Evolutionary conservation across 2,329 filamentous ascomycete genomes (phyloP).

Genomic region (Escovopsis sp.): DNA sequence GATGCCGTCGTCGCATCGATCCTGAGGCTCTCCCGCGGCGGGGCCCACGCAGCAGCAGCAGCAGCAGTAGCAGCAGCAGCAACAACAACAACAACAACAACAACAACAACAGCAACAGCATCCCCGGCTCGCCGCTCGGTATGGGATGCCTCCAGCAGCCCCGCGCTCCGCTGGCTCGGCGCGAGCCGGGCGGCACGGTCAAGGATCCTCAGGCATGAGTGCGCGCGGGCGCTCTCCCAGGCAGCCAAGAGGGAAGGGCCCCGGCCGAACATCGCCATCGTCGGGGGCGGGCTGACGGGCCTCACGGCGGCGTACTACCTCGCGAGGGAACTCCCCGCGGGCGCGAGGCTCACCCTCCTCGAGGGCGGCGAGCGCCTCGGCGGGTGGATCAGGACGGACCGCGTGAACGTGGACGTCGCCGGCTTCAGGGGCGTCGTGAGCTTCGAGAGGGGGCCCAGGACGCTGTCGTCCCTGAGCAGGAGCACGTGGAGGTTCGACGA

Average conservation of each 20-base stretch:
- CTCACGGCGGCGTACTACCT: conserved; percentile 68
- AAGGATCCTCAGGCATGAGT: no score
- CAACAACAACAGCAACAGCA: no score
- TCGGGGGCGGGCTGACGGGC: conserved; percentile 75
- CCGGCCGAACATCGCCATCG: conserved; percentile 39
- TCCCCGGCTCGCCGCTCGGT: no score
- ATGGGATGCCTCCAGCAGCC: no score
- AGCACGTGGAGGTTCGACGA: conserved; percentile 38
- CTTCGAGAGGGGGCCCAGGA: conserved; percentile 76
- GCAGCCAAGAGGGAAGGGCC: no score
- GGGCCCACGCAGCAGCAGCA: no score
- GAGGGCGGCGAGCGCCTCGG: conserved; percentile 58
- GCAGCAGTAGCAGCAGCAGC: no score
- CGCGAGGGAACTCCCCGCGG: conserved; percentile 45
- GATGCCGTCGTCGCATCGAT: conserved; percentile 14
- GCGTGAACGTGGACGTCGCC: conserved; percentile 38
- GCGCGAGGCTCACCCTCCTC: conserved; percentile 63
- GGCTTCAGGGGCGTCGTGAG: conserved; percentile 44
- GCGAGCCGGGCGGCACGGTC: no score
- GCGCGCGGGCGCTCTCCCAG: no score
- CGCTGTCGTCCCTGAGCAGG: conserved; percentile 42
- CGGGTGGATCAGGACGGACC: conserved; percentile 67
- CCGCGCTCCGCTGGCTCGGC: no score
- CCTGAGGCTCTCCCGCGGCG: conserved; percentile 9
- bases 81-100: no score